Conservation (phyloP, 805 yeast species). For the Candida hispaniensis region DNA sequence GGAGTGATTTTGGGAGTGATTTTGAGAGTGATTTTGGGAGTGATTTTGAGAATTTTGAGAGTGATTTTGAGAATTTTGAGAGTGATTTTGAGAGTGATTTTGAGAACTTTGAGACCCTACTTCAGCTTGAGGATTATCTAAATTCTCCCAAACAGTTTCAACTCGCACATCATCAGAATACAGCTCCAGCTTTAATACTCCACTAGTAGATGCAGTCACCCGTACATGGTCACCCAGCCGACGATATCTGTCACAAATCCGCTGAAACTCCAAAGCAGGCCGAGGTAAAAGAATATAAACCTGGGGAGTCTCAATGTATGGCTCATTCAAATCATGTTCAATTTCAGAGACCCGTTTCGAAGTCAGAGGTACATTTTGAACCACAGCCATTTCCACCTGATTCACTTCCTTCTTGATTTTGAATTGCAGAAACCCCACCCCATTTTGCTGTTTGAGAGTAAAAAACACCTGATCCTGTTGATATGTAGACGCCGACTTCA, state of each 20-base stretch:
- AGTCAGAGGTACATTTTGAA: constrained; percentile 2
- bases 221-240: constrained; percentile 1
- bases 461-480: constrained; percentile 7
- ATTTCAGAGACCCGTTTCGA: constrained; percentile 3
- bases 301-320: constrained; percentile 1
- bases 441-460: constrained; percentile 1
- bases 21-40: too few relatives aligned
- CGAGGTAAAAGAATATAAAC: constrained; percentile 9
- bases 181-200: not conserved
- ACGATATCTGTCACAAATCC: constrained; percentile 9
- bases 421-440: constrained; percentile 1
- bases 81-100: too few relatives aligned
- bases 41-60: too few relatives aligned
- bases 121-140: constrained; percentile 4
- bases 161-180: constrained; percentile 2
- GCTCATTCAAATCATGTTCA: constrained; percentile 1
- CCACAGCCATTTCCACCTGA: constrained; percentile 1
- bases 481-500: constrained; percentile 3
- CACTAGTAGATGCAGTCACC: constrained; percentile 1
- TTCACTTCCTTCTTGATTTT: constrained; percentile 1
- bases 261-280: constrained; percentile 3
- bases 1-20: too few relatives aligned
- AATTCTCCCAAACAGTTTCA: constrained; percentile 7
- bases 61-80: too few relatives aligned
- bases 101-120: too few relatives aligned